phyloP scores from a whole-genome alignment of 2,329 filamentous ascomycete genomes.

The Drechslerella stenobrocha region DNA sequence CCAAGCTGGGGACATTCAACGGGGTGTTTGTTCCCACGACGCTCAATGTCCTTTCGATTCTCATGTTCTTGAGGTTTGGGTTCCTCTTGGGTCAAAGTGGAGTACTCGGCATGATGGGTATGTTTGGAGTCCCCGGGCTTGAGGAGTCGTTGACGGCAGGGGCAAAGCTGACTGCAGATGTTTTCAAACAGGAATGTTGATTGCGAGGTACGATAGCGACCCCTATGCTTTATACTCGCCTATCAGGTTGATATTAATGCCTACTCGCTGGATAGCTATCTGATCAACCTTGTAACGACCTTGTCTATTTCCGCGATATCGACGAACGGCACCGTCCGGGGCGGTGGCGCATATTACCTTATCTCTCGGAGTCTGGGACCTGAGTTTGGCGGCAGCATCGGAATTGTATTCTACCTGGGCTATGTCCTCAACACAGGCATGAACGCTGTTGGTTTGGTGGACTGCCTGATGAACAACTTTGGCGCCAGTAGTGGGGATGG shows the following conservation, averaged over 20 bases:
- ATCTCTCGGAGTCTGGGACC: slow-evolving; percentile 83
- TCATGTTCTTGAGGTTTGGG: slow-evolving; percentile 90
- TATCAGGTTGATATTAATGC: not conserved
- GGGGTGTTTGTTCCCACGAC: slow-evolving; percentile 85
- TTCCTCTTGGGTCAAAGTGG: slow-evolving; percentile 80
- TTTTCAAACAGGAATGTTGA: slow-evolving; percentile 45
- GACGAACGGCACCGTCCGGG: slow-evolving; percentile 84
- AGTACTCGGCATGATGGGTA: slow-evolving; percentile 76
- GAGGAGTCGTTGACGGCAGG: not conserved
- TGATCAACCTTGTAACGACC: slow-evolving; percentile 79
- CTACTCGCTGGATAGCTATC: slow-evolving; percentile 59
- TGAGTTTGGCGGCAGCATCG: slow-evolving; percentile 86
- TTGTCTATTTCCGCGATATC: slow-evolving; percentile 86
- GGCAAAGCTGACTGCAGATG: not conserved
- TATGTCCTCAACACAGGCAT: slow-evolving; percentile 83
- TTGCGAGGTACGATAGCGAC: slow-evolving; percentile 66
- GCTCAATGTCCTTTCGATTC: slow-evolving; percentile 82
- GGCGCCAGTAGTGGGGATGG: slow-evolving; percentile 63
- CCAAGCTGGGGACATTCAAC: slow-evolving; percentile 71
- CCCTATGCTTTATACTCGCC: not conserved
- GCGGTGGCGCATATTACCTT: slow-evolving; percentile 84
- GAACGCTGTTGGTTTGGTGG: slow-evolving; percentile 82
- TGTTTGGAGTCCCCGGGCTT: slow-evolving; percentile 51
- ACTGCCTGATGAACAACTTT: slow-evolving; percentile 77
- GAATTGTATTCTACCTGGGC: slow-evolving; percentile 87